Conservation (phyloP, 73 alveolate species). For the Stentor coeruleus region DNA sequence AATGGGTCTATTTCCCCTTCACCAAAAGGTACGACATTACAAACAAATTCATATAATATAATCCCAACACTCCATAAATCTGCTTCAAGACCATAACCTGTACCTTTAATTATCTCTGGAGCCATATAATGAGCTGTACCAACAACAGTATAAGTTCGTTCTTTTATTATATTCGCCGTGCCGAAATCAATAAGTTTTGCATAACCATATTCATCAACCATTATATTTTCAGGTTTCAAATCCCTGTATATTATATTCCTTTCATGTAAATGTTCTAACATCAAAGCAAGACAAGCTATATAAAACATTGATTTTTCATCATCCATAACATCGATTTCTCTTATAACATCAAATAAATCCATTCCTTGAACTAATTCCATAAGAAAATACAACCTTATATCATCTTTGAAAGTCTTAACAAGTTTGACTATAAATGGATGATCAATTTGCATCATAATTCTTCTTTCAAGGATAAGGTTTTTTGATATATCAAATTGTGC, state of each 20-base stretch:
- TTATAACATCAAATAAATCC: conserved; percentile 32
- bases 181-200: conserved; percentile 29
- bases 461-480: conserved; percentile 52
- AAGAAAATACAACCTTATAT: conserved; percentile 48
- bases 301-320: conserved; percentile 24
- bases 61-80: conserved; percentile 57
- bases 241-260: conserved; percentile 26
- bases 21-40: conserved; percentile 53
- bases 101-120: conserved; percentile 51
- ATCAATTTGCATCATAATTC: conserved; percentile 52
- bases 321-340: background rate
- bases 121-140: conserved; percentile 72
- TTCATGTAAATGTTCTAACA: conserved; percentile 4
- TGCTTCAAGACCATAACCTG: conserved; percentile 50
- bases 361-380: conserved; percentile 50
- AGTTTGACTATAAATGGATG: conserved; percentile 63
- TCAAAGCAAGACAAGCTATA: background rate
- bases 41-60: conserved; percentile 49
- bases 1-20: conserved; percentile 52
- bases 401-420: conserved; percentile 52
- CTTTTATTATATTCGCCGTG: conserved; percentile 19
- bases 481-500: background rate
- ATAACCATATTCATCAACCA: conserved; percentile 33
- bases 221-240: conserved; percentile 32
- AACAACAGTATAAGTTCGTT: conserved; percentile 43